Percentiles rank a stretch among this genome's conserved stretches.
Conservation (phyloP, 805 yeast genomes). For the Schwanniomyces pseudopolymorphus region DNA sequence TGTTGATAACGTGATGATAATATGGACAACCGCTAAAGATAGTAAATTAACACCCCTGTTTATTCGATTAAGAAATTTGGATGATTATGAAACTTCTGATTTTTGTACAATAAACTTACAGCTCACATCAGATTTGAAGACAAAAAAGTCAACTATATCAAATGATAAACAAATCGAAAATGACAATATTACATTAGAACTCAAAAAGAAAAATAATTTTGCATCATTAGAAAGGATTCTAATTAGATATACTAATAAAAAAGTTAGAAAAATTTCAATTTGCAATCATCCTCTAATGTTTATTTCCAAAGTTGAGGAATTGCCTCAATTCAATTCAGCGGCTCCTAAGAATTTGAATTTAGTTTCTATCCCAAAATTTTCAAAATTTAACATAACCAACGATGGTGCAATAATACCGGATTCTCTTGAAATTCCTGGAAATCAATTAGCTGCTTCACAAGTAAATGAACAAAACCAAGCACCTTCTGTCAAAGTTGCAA, state of each 20-base stretch:
- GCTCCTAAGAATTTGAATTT: too few relatives aligned
- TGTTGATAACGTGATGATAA: slow-evolving; percentile 8
- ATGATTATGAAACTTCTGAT: slow-evolving; percentile 1
- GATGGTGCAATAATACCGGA: neutral
- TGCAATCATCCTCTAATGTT: neutral
- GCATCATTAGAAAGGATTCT: neutral
- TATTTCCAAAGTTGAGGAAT: neutral
- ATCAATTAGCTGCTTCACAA: neutral
- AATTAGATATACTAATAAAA: neutral
- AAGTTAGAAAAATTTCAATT: neutral
- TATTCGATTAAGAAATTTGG: slow-evolving; percentile 5
- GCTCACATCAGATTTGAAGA: neutral
- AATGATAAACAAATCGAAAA: neutral
- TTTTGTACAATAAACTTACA: neutral
- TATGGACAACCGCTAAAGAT: slow-evolving; percentile 6
- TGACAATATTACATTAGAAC: neutral
- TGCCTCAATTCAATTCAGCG: neutral
- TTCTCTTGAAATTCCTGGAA: neutral
- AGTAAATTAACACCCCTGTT: slow-evolving; percentile 5
- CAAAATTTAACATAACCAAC: neutral
- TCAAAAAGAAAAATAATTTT: neutral
- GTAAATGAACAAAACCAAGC: neutral
- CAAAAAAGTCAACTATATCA: neutral
- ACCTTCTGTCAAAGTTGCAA: neutral
- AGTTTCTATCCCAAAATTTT: too few relatives aligned